These are phyloP conservation scores for Botrytis aclada DNA, from an alignment of 2,329 filamentous ascomycete genomes.

Conservation along the genomic window DNA sequence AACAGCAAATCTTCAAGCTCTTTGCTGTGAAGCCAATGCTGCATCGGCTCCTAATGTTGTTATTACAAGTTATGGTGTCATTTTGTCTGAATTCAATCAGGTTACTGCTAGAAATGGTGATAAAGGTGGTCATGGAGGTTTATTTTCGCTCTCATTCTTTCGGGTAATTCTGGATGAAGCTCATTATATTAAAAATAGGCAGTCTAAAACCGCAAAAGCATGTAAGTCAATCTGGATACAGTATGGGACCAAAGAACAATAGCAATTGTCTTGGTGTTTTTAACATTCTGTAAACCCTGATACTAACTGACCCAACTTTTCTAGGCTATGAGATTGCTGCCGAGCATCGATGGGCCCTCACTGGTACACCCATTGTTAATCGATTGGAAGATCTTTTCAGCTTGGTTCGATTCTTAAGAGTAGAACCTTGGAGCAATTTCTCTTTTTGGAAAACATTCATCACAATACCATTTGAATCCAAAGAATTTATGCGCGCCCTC, in stretches of 20 bases:
- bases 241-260: not conserved
- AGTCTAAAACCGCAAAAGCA: conserved; percentile 90
- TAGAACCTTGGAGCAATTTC: conserved; percentile 98
- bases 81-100: conserved; percentile 84
- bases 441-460: conserved; percentile 99
- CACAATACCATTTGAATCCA: conserved; percentile 93
- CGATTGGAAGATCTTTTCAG: conserved; percentile 92
- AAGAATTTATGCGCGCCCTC: conserved; percentile 86
- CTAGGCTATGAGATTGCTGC: conserved; percentile 71
- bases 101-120: conserved; percentile 65
- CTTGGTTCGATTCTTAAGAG: conserved; percentile 83
- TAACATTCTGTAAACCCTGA: not conserved
- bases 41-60: conserved; percentile 80
- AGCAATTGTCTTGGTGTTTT: not conserved
- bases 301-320: conserved; percentile 4
- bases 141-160: conserved; percentile 94
- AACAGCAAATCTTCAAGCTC: conserved; percentile 67
- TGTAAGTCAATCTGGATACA: conserved; percentile 46
- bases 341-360: conserved; percentile 86
- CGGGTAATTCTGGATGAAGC: conserved; percentile 93
- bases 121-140: conserved; percentile 61
- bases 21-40: conserved; percentile 74
- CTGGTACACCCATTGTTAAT: conserved; percentile 95
- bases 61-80: conserved; percentile 90
- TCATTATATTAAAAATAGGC: conserved; percentile 85